A percentile compares a stretch with the other conserved stretches of the same genome.
phyloP scores from a whole-genome alignment of 1,139 yeast species.

The Nakaseomyces sp. region DNA sequence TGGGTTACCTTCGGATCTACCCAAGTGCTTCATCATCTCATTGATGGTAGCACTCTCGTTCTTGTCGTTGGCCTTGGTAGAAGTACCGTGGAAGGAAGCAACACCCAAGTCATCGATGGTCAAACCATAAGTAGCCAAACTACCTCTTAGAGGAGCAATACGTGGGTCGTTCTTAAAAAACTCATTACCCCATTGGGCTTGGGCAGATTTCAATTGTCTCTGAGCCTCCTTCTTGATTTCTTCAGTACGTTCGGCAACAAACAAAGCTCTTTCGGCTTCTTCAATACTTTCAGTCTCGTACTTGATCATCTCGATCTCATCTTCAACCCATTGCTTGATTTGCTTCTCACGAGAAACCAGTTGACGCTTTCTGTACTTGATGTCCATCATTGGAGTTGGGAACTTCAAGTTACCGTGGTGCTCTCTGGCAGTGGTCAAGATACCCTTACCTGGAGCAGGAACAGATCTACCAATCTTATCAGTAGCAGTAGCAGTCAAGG shows the following conservation, averaged over 20 bases:
- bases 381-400: constrained; percentile 74
- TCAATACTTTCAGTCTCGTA: constrained; percentile 60
- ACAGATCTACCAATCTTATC: constrained; percentile 98
- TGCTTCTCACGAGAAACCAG: constrained; percentile 69
- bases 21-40: constrained; percentile 87
- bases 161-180: constrained; percentile 87
- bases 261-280: constrained; percentile 38
- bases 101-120: constrained; percentile 92
- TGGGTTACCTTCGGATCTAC: constrained; percentile 96
- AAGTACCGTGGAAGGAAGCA: constrained; percentile 99
- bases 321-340: constrained; percentile 76
- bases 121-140: constrained; percentile 86
- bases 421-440: constrained; percentile 95
- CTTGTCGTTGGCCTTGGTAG: constrained; percentile 96
- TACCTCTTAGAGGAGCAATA: constrained; percentile 95
- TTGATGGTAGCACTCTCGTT: constrained; percentile 89
- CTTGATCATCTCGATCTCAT: constrained; percentile 63
- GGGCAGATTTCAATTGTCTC: constrained; percentile 81
- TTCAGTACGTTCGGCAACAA: constrained; percentile 75
- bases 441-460: constrained; percentile 99
- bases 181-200: constrained; percentile 91
- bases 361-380: constrained; percentile 92
- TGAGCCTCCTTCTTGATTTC: constrained; percentile 80
- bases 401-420: constrained; percentile 74
- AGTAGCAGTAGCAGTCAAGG: constrained; percentile 91